phyloP scores from a whole-genome alignment of 1,284 basidiomycete genomes.

The Agaricales sp. region DNA sequence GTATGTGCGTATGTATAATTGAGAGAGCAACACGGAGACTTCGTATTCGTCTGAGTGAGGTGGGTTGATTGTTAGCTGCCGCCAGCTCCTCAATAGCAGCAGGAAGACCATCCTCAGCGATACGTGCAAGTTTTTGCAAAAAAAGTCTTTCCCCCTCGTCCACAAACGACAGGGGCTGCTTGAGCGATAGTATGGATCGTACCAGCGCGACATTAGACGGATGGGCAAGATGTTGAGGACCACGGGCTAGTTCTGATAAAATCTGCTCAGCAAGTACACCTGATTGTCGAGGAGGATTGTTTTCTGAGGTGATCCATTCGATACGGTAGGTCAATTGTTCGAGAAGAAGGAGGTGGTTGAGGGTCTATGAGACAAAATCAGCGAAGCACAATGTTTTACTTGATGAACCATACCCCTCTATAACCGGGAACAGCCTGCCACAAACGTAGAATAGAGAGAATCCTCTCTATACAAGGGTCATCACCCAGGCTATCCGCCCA shows the following conservation, averaged over 20 bases:
- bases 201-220: constrained; percentile 31
- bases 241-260: constrained; percentile 45
- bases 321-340: constrained; percentile 55
- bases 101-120: constrained; percentile 53
- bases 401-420: constrained; percentile 34
- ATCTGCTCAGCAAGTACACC: constrained; percentile 60
- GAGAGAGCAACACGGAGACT: constrained; percentile 53
- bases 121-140: constrained; percentile 46
- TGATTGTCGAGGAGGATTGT: constrained; percentile 47
- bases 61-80: constrained; percentile 36
- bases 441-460: constrained; percentile 47
- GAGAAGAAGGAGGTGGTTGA: constrained; percentile 53
- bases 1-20: constrained; percentile 40
- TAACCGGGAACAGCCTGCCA: constrained; percentile 65
- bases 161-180: constrained; percentile 48
- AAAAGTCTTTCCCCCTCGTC: constrained; percentile 45
- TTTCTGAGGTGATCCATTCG: constrained; percentile 48
- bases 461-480: constrained; percentile 48
- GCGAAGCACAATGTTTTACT: constrained; percentile 3
- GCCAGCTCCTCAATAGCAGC: constrained; percentile 55
- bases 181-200: constrained; percentile 32
- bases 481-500: constrained; percentile 72
- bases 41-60: constrained; percentile 39
- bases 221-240: constrained; percentile 50
- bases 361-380: constrained; percentile 32